Evolutionary conservation across 163 green algal species (phyloP).

Genomic region (Volvox carteri): DNA sequence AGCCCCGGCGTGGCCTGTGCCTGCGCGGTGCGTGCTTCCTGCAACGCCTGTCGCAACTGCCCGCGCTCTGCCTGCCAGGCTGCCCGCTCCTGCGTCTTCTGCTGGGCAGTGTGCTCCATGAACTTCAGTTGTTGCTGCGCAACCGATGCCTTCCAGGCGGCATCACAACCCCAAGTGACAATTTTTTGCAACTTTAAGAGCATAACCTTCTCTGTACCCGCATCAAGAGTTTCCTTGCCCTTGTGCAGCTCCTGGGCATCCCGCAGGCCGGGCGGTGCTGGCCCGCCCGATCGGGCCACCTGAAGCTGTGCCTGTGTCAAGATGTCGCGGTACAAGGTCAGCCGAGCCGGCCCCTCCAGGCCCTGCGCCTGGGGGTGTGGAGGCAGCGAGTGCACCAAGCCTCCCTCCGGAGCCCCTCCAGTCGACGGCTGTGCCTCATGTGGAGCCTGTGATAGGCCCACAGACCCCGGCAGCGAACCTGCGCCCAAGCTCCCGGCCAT

Average conservation of each 20-base stretch:
- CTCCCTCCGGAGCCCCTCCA: background rate
- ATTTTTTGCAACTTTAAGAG: conserved; percentile 53
- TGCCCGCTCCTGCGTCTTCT: background rate
- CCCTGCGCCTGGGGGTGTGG: conserved; percentile 39
- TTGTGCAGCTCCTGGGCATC: conserved; percentile 37
- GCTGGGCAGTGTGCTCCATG: conserved; percentile 29
- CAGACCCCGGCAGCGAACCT: background rate
- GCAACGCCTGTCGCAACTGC: conserved; percentile 3
- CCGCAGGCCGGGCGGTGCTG: conserved; percentile 1
- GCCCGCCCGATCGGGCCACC: background rate
- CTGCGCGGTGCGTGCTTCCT: background rate
- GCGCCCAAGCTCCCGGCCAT: background rate
- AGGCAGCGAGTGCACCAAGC: background rate
- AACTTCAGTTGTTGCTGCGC: conserved; percentile 24
- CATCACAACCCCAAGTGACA: conserved; percentile 37
- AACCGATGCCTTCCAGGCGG: conserved; percentile 29
- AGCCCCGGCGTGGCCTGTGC: background rate
- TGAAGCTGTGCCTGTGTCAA: conserved; percentile 20
- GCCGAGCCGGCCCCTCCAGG: conserved; percentile 1
- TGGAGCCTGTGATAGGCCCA: background rate
- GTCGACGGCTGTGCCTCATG: background rate
- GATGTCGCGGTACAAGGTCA: conserved; percentile 30
- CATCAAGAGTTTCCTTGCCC: conserved; percentile 42
- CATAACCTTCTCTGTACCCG: conserved; percentile 53
- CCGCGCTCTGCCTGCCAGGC: conserved; percentile 40